Evolutionary conservation across 306 rosid genomes (phyloP).

Genomic region (Vachellia pachyceras): DNA sequence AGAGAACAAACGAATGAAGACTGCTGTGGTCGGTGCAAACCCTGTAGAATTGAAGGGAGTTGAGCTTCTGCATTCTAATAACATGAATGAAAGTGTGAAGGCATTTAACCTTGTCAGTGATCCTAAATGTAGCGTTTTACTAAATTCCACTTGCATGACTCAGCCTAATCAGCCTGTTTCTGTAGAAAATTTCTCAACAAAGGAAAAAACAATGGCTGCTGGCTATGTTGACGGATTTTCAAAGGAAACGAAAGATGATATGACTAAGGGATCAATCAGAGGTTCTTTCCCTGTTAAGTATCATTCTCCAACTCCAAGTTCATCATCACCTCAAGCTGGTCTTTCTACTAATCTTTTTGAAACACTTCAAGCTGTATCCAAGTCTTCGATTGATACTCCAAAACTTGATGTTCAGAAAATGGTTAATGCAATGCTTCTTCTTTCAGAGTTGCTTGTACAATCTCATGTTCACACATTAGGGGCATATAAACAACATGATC

Average conservation of each 20-base stretch:
- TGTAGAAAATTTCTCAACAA: slow-evolving; percentile 20
- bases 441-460: slow-evolving; percentile 65
- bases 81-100: slow-evolving; percentile 36
- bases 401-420: slow-evolving; percentile 46
- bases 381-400: slow-evolving; percentile 53
- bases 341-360: slow-evolving; percentile 40
- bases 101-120: slow-evolving; percentile 35
- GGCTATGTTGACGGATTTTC: slow-evolving; percentile 32
- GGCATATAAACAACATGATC: slow-evolving; percentile 45
- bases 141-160: slow-evolving; percentile 32
- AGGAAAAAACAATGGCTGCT: slow-evolving; percentile 31
- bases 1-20: slow-evolving; percentile 39
- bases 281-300: slow-evolving; percentile 35
- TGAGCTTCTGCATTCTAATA: slow-evolving; percentile 43
- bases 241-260: slow-evolving; percentile 39
- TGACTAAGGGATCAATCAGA: slow-evolving; percentile 26
- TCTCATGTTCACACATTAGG: slow-evolving; percentile 40
- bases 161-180: slow-evolving; percentile 39
- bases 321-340: slow-evolving; percentile 40
- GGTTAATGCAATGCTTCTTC: slow-evolving; percentile 55
- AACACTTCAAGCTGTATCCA: slow-evolving; percentile 46
- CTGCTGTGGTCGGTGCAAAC: slow-evolving; percentile 36
- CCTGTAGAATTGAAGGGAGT: slow-evolving; percentile 39
- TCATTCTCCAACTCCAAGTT: slow-evolving; percentile 29
- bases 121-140: slow-evolving; percentile 39